These are phyloP conservation scores for Globisporangium acanthophoron DNA, from an alignment of 352 stramenopile species.

Conservation along the genomic window DNA sequence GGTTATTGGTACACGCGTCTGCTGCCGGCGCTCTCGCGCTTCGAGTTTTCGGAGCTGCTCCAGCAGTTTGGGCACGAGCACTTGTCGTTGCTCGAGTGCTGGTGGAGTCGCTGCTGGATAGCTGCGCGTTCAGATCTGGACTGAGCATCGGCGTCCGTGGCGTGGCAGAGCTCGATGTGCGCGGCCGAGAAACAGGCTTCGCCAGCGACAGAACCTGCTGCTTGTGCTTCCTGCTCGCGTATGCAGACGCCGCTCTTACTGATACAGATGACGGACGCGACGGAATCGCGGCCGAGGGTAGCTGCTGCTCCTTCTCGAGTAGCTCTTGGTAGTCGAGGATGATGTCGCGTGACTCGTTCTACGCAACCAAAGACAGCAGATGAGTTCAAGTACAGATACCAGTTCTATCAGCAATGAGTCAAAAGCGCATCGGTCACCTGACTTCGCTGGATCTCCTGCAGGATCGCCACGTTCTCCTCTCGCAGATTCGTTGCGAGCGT, in stretches of 20 bases:
- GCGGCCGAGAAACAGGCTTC: slow-evolving; percentile 16
- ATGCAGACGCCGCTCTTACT: slow-evolving; percentile 9
- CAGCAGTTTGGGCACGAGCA: slow-evolving; percentile 26
- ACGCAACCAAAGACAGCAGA: neutral
- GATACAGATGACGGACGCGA: slow-evolving; percentile 32
- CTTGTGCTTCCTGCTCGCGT: slow-evolving; percentile 35
- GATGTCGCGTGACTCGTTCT: slow-evolving; percentile 61
- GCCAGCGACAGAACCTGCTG: slow-evolving; percentile 34
- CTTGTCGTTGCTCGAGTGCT: slow-evolving; percentile 8
- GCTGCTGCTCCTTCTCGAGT: slow-evolving; percentile 35
- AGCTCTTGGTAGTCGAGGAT: slow-evolving; percentile 64
- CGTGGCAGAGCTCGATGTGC: slow-evolving; percentile 11
- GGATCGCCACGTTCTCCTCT: slow-evolving; percentile 63
- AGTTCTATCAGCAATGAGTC: neutral
- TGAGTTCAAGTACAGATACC: neutral
- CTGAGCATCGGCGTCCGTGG: neutral
- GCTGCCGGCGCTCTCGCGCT: neutral
- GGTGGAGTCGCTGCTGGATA: slow-evolving; percentile 1
- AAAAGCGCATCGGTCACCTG: slow-evolving; percentile 22
- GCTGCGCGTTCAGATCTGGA: neutral
- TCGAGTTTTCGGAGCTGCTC: slow-evolving; percentile 7
- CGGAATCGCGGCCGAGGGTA: slow-evolving; percentile 12
- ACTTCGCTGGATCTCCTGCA: slow-evolving; percentile 60
- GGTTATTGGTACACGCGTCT: neutral
- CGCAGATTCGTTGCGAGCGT: slow-evolving; percentile 54